phyloP scores from a whole-genome alignment of 768 basidiomycete species.

The Naganishia vaughanmartiniae region DNA sequence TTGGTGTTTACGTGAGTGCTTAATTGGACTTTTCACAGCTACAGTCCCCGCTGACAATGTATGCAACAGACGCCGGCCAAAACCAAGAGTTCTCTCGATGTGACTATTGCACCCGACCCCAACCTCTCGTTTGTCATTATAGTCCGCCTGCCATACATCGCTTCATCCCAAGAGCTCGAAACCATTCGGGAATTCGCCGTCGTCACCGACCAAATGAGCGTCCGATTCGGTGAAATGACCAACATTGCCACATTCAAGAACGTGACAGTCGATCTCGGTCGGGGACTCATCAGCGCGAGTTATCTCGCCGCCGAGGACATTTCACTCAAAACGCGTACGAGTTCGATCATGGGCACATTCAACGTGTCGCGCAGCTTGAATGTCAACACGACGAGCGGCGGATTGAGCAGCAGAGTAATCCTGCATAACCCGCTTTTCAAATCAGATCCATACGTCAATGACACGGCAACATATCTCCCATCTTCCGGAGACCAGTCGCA shows the following conservation, averaged over 20 bases:
- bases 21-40: neutral
- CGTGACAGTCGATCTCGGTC: conserved; percentile 31
- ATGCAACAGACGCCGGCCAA: conserved; percentile 2
- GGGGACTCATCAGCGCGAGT: conserved; percentile 40
- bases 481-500: conserved; percentile 10
- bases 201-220: conserved; percentile 40
- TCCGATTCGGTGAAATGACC: conserved; percentile 41
- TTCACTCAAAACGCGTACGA: conserved; percentile 35
- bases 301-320: conserved; percentile 41
- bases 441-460: conserved; percentile 1
- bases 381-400: conserved; percentile 41
- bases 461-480: conserved; percentile 24
- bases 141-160: conserved; percentile 31
- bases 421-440: conserved; percentile 29
- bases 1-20: conserved; percentile 47
- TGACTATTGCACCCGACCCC: conserved; percentile 29
- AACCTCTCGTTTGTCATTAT: conserved; percentile 32
- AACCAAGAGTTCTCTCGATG: conserved; percentile 23
- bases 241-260: conserved; percentile 38
- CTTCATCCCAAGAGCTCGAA: neutral
- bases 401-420: conserved; percentile 32
- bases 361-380: conserved; percentile 43
- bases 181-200: conserved; percentile 24
- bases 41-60: neutral
- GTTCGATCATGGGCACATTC: conserved; percentile 41